Evolutionary conservation across 2,329 filamentous ascomycete species (phyloP).

Genomic region (Trichoderma koningii): DNA sequence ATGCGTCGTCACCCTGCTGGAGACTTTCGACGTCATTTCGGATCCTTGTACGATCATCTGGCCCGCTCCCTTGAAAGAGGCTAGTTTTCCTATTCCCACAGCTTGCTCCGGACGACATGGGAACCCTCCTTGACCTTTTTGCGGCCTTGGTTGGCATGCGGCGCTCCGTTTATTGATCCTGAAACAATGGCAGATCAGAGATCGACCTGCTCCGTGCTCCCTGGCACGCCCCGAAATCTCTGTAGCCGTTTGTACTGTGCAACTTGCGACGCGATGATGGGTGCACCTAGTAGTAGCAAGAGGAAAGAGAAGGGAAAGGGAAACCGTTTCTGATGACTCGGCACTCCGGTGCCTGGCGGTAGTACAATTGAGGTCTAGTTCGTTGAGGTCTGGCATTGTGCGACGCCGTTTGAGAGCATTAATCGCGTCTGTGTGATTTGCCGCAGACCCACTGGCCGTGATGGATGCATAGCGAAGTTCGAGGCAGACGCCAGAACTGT

Average conservation of each 20-base stretch:
- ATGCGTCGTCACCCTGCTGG: constrained; percentile 24
- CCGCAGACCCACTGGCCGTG: constrained; percentile 8
- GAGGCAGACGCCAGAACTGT: background rate
- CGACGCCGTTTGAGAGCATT: constrained; percentile 3
- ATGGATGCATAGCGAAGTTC: background rate
- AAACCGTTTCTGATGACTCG: background rate
- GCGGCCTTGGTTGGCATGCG: constrained; percentile 9
- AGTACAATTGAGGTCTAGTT: background rate
- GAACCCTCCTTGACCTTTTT: too few relatives aligned
- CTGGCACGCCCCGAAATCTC: constrained; percentile 17
- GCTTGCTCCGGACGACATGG: constrained; percentile 1
- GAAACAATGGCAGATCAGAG: constrained; percentile 34
- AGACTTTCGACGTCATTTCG: constrained; percentile 25
- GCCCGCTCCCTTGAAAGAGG: constrained; percentile 18
- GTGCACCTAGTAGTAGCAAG: constrained; percentile 5
- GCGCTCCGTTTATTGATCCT: constrained; percentile 26
- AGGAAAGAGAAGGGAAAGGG: background rate
- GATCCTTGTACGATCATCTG: constrained; percentile 22
- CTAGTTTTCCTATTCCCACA: constrained; percentile 8
- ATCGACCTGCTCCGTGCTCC: constrained; percentile 29
- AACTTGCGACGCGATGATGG: background rate
- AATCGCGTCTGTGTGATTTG: constrained; percentile 16
- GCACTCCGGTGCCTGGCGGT: background rate
- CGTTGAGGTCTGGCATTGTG: background rate
- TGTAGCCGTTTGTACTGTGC: background rate